Base-by-base conservation (phyloP, 345 rosid species). In the Euclidium syriacum region DNA sequence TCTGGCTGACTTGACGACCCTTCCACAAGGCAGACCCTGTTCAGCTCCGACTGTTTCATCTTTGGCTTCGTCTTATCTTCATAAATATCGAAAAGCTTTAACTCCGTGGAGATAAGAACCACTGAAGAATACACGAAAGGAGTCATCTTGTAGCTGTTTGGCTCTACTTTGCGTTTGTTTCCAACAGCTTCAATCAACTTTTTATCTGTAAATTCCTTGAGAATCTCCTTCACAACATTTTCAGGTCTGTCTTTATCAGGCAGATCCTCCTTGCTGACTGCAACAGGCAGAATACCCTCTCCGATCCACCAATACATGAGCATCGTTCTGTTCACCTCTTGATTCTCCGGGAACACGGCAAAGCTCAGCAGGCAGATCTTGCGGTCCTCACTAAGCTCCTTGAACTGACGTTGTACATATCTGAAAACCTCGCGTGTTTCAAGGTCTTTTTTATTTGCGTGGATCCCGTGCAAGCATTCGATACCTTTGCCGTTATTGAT, bases 221-320 rank as follows among this genome's bases (percentile, higher is more conserved):
- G 73, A 62, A 70, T 52, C 0, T 3, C 4, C 24, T 62, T 48
- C 35, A 71, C 84, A 2, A 8, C 52, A 4, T 60, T 20, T 36
- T 42, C 56, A 1, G 41, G 59, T 55, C 6, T 63, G 7, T 0
- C 6, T 9, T 16, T 7, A 5, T 14, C 0, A n/a, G 25, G 27
- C 53, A 3, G 3, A 5, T 4, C 29, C 15, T 44, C 50, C n/a
- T n/a, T 19, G 1, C 7, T 5, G 33, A 2, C 5, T 44, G 5
- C 0, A 10, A 4, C 20, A 29, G 38, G 24, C 4, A 75, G 35
- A 39, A 83, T 26, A 7, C 65, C 64, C 69, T 86, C 85, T 24
- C 82, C 94, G 4, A 78, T 54, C 83, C 85, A 84, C 87, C 83
- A 84, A 30, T 74, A 61, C 53, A 73, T 73, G 44, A 84, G 56